These are phyloP conservation scores for Pistacia vera DNA, from an alignment of 345 rosid species.

Conservation along the genomic window DNA sequence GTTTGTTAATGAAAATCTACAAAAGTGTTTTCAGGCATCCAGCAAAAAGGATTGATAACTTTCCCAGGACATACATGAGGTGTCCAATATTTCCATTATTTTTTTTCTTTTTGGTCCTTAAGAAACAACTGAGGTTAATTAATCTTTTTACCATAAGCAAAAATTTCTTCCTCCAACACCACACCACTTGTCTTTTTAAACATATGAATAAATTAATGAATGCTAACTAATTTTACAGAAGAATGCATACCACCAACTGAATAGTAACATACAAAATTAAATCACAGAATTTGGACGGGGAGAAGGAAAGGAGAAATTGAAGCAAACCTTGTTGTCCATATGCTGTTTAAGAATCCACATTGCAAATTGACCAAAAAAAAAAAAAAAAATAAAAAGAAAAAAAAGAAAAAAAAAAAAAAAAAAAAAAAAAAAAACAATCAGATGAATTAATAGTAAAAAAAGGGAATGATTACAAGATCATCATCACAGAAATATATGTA, in stretches of 20 bases:
- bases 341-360: slow-evolving; percentile 44
- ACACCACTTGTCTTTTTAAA: background rate
- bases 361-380: slow-evolving; percentile 31
- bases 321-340: slow-evolving; percentile 84
- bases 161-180: background rate
- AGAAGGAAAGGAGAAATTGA: slow-evolving; percentile 2
- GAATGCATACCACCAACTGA: background rate
- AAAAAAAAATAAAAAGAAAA: slow-evolving; percentile 26
- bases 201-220: background rate
- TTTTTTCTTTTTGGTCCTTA: background rate
- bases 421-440: slow-evolving; percentile 29
- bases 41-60: background rate
- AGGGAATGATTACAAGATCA: slow-evolving; percentile 3
- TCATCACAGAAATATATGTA: slow-evolving; percentile 21
- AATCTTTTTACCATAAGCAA: background rate
- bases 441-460: slow-evolving; percentile 20
- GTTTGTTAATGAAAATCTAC: background rate
- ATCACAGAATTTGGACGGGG: background rate
- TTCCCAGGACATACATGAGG: background rate
- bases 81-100: background rate
- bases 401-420: slow-evolving; percentile 28
- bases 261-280: background rate
- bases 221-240: slow-evolving; percentile 4
- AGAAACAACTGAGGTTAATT: background rate
- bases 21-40: background rate